These are phyloP conservation scores for Globisporangium spiculum DNA, from an alignment of 352 stramenopile genomes.

Conservation along the genomic window DNA sequence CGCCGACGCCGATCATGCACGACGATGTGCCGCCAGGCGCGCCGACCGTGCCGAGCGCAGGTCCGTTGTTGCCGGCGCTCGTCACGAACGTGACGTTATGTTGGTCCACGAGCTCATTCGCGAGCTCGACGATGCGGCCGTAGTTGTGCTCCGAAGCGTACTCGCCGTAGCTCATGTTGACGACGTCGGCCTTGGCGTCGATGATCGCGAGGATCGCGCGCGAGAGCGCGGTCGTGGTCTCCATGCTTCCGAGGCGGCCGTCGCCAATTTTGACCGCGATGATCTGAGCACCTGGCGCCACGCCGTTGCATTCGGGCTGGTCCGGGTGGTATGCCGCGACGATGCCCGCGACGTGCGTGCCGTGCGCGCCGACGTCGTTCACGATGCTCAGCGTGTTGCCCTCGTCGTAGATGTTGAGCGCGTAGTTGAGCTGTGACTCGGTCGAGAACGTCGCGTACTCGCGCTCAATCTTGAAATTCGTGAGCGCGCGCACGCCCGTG, in stretches of 20 bases:
- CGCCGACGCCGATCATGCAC: conserved; percentile 90
- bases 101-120: conserved; percentile 89
- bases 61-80: conserved; percentile 95
- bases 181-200: conserved; percentile 86
- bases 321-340: conserved; percentile 88
- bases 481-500: conserved; percentile 50
- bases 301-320: conserved; percentile 87
- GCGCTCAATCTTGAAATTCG: conserved; percentile 73
- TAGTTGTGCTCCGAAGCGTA: conserved; percentile 85
- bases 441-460: conserved; percentile 88
- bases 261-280: conserved; percentile 96
- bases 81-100: conserved; percentile 93
- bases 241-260: conserved; percentile 91
- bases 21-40: conserved; percentile 89
- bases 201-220: conserved; percentile 91
- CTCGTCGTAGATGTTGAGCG: conserved; percentile 94
- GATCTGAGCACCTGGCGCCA: conserved; percentile 93
- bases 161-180: conserved; percentile 98
- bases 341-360: conserved; percentile 96
- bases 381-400: conserved; percentile 92
- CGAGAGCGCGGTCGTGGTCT: conserved; percentile 88
- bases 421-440: conserved; percentile 93
- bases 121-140: conserved; percentile 88
- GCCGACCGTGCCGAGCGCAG: conserved; percentile 92
- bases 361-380: conserved; percentile 91